Base-by-base conservation (phyloP, 116 monocot genomes). In the Iris pallida region DNA sequence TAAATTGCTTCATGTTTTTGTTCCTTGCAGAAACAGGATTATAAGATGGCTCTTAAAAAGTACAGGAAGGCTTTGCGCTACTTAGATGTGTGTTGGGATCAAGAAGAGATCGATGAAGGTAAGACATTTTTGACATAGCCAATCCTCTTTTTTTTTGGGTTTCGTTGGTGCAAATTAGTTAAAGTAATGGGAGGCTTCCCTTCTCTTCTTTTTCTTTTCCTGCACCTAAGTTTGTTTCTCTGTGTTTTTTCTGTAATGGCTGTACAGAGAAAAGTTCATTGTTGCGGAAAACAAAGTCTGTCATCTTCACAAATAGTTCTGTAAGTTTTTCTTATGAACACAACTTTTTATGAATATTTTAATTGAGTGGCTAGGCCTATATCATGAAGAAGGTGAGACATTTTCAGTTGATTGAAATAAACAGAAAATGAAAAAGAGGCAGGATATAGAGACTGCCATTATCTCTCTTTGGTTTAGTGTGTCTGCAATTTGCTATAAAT, bases 41-140 rank as follows among this genome's bases (percentile, higher is more conserved):
- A 81, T 67, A 94, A 85, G 73, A 88, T 87, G 87, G 94, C 94
- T 68, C 66, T 94, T 71, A 90, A 70, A 70, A 94, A 94, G 56
- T 94, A 94, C 44, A 73, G 94, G 43, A 94, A 94, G 64, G 90
- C 94, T 47, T 65, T 94, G 72, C 82, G 90, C 15, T 94, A 94
- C 69, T 71, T 94, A 63, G 94, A 94, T 65, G 60, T 85, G 61
- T 94, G 87, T 42, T 94, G 94, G 94, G 85, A 94, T 48, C 85
- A 90, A 71, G 81, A 90, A 63, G 90, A 90, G 43, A 90, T 90
- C 70, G 87, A 94, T 79, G 90, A 94, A 83, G 90, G 93, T 58
- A 44, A 78, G 72, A 10, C 16, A 2, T 42, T 45, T 71, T 57
- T 62, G 13, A 30, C 30, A 30, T 30, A 30, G 30, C 30, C 30